These are phyloP conservation scores for Bryopsis sp. DNA, from an alignment of 139 green algal genomes.

Conservation along the genomic window DNA sequence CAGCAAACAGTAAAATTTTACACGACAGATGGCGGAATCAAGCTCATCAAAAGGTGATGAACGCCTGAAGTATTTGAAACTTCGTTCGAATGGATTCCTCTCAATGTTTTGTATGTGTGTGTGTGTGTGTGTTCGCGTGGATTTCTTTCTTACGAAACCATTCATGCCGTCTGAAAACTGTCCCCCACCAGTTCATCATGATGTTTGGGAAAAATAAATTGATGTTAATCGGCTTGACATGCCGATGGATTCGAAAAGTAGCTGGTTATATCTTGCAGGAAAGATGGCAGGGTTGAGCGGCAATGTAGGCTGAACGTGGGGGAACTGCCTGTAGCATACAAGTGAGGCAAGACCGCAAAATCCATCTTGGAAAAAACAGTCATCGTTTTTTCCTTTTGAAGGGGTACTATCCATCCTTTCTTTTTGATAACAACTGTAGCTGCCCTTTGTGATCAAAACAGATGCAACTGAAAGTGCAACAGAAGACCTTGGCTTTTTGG, in stretches of 20 bases:
- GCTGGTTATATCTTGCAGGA: conserved; percentile 20
- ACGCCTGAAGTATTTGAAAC: background rate
- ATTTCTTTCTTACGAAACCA: too few relatives aligned
- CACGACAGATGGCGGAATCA: conserved; percentile 48
- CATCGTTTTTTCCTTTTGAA: background rate
- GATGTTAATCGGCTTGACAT: too few relatives aligned
- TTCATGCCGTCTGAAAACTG: too few relatives aligned
- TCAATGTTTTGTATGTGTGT: too few relatives aligned
- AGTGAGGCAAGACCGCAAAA: conserved; percentile 17
- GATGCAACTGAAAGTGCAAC: too few relatives aligned
- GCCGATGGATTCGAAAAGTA: background rate
- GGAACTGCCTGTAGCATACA: conserved; percentile 68
- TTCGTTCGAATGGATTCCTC: background rate
- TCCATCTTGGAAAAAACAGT: background rate
- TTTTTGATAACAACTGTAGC: too few relatives aligned
- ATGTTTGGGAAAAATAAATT: too few relatives aligned
- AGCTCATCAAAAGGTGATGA: conserved; percentile 44
- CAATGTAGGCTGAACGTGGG: conserved; percentile 62
- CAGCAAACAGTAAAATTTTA: conserved; percentile 56
- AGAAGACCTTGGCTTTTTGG: too few relatives aligned
- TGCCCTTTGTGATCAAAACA: too few relatives aligned
- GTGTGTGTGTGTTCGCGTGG: too few relatives aligned
- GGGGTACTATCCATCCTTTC: too few relatives aligned
- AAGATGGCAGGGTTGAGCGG: conserved; percentile 51
- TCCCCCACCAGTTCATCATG: too few relatives aligned